These are phyloP conservation scores for Zymoseptoria tritici DNA, from an alignment of 2,329 filamentous ascomycete genomes.

Conservation along the genomic window DNA sequence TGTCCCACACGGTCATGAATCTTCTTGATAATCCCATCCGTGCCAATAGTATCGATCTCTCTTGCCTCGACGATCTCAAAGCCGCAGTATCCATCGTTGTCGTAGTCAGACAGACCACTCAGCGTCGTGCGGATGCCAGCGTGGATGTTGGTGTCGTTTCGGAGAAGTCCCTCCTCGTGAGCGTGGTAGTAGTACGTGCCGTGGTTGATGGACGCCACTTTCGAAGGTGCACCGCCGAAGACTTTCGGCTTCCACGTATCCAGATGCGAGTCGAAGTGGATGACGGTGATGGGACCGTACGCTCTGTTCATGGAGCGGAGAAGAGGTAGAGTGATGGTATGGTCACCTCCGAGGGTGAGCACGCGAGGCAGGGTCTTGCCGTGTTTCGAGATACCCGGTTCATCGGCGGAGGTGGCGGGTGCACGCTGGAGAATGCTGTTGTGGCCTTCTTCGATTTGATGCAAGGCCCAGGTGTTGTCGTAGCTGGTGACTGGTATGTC, in stretches of 20 bases:
- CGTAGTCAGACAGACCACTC: conserved; percentile 70
- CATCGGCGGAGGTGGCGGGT: conserved; percentile 61
- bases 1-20: conserved; percentile 62
- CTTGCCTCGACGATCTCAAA: conserved; percentile 74
- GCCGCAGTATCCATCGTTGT: conserved; percentile 77
- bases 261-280: conserved; percentile 54
- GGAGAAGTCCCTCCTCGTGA: conserved; percentile 65
- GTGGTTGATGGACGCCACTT: conserved; percentile 70
- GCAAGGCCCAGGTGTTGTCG: conserved; percentile 72
- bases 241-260: conserved; percentile 73
- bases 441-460: conserved; percentile 81
- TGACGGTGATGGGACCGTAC: conserved; percentile 60
- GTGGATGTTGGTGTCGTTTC: conserved; percentile 80
- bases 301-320: conserved; percentile 54
- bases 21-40: conserved; percentile 66
- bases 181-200: conserved; percentile 87
- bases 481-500: conserved; percentile 80
- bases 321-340: conserved; percentile 55
- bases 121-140: conserved; percentile 80
- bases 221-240: conserved; percentile 71
- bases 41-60: conserved; percentile 60
- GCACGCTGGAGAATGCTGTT: conserved; percentile 63
- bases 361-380: conserved; percentile 71
- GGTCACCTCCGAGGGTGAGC: conserved; percentile 62
- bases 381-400: conserved; percentile 60